Conservation (phyloP, 1,139 yeast genomes). For the Yamadazyma spencermartinsiae region DNA sequence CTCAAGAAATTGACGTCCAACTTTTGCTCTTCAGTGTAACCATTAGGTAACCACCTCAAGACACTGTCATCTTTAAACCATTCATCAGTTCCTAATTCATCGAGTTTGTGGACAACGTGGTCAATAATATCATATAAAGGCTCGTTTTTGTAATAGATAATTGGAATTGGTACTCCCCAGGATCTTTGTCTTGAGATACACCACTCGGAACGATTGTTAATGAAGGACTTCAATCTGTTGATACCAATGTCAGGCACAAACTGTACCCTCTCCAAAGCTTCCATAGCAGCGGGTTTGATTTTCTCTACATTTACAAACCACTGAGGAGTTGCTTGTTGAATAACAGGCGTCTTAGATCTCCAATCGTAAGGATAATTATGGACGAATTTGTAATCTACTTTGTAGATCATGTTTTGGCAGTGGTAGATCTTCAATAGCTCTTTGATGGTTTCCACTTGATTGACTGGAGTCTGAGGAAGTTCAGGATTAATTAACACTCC, state of each 20-base stretch:
- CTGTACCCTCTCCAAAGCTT: slow-evolving; percentile 59
- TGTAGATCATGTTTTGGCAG: slow-evolving; percentile 47
- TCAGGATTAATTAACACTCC: slow-evolving; percentile 60
- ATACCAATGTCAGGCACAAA: slow-evolving; percentile 76
- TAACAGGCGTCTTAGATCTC: slow-evolving; percentile 95
- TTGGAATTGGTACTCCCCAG: slow-evolving; percentile 99
- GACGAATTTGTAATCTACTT: slow-evolving; percentile 48
- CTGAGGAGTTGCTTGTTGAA: slow-evolving; percentile 92
- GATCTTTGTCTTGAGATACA: slow-evolving; percentile 93
- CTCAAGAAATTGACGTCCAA: slow-evolving; percentile 41
- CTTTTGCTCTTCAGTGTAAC: slow-evolving; percentile 11
- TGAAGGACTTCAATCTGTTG: slow-evolving; percentile 70
- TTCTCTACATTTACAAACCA: slow-evolving; percentile 90
- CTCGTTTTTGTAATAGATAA: slow-evolving; percentile 60
- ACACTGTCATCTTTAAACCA: slow-evolving; percentile 66
- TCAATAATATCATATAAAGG: slow-evolving; percentile 59
- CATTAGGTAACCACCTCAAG: slow-evolving; percentile 72
- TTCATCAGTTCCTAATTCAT: slow-evolving; percentile 64
- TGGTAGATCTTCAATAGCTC: slow-evolving; percentile 39
- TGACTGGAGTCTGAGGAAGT: slow-evolving; percentile 52
- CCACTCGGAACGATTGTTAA: slow-evolving; percentile 87
- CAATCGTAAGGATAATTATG: slow-evolving; percentile 97
- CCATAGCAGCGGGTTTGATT: slow-evolving; percentile 62
- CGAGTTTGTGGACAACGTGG: slow-evolving; percentile 53
- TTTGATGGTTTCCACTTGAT: slow-evolving; percentile 54